These are phyloP conservation scores for Metarhizium sp. DNA, from an alignment of 2,329 filamentous ascomycete species.

Conservation along the genomic window DNA sequence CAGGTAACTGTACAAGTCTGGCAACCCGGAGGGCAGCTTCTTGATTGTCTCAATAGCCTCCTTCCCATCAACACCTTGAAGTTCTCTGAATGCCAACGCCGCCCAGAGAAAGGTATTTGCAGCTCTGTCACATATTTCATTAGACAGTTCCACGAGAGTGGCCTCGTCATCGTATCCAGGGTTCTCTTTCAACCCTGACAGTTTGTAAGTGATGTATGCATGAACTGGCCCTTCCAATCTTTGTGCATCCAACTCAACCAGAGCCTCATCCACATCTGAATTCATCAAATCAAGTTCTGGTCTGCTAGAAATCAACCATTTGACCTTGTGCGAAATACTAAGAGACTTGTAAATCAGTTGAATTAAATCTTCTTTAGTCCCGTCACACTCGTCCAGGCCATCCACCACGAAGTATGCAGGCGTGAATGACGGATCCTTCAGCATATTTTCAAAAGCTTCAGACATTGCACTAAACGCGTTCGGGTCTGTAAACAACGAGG, in stretches of 20 bases:
- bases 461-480: conserved; percentile 26
- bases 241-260: conserved; percentile 29
- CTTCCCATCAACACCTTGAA: conserved; percentile 6
- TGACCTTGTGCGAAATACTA: conserved; percentile 17
- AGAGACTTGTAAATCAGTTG: conserved; percentile 23
- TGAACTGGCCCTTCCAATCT: conserved; percentile 25
- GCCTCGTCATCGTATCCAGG: conserved; percentile 4
- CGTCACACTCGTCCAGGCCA: conserved; percentile 37
- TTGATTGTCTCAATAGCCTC: conserved; percentile 3
- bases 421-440: conserved; percentile 25
- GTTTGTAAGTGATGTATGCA: conserved; percentile 26
- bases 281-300: conserved; percentile 14
- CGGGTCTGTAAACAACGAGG: conserved; percentile 23
- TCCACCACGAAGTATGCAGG: conserved; percentile 33
- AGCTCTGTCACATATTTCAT: conserved; percentile 6
- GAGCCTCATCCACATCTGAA: conserved; percentile 19
- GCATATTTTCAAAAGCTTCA: conserved; percentile 29
- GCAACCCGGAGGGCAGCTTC: conserved; percentile 4
- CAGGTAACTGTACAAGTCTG: conserved; percentile 3
- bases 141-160: conserved; percentile 3
- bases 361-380: conserved; percentile 22
- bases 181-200: conserved; percentile 8
- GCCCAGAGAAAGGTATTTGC: conserved; percentile 13
- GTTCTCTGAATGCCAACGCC: conserved; percentile 7
- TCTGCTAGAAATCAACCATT: conserved; percentile 34